Evolutionary conservation across 495 filamentous ascomycete genomes (phyloP), one percentile per base, ranked within the genome.

Genomic region (Xylaria longipes): DNA sequence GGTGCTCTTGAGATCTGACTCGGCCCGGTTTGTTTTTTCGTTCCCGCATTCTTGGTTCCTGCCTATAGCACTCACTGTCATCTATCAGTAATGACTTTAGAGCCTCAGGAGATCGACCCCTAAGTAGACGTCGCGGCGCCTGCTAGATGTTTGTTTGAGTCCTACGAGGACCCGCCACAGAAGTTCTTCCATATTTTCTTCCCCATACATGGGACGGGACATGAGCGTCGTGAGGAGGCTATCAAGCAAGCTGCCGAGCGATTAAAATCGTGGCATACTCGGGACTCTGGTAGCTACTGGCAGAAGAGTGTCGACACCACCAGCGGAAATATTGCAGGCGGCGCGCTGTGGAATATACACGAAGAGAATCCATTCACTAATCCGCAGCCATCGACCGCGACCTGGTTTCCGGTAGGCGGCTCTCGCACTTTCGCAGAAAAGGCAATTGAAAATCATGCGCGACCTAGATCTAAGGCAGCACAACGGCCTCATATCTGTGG

Each of bases 321-420:
- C 11, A 77, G 75, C 20, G 74, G 76, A 7, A 73, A 73, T 17
- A 74, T 82, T 14, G 74, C 79, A 25, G 80, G 79, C 9, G 75
- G 46, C 45, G 79, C 80, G 3, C 66, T 73, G 6, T 82, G 79
- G 79, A 79, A 80, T 41, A 76, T 81, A 20, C 70, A 76, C 52
- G 74, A 70, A 14, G 78, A 80, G 27, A 82, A 79, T 62, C 78
- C 75, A 14, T 80, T 81, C 45, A 65, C 65, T 29, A 9, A 62
- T 5, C 14, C 56, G 6, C 46, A 50, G 35, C 52, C 31, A 63
- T 65, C 65, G 52, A 69, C 37, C 39, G 75, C 71, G 57, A 80
- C 65, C 65, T 82, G 81, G 80, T 79, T 81, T 65, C 78, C 80
- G 0, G 76, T 78, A 46, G 79, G 76, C 70, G 69, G 70, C 61